Conservation (phyloP, 768 basidiomycete genomes). For the Panaeolus cyanescens region DNA sequence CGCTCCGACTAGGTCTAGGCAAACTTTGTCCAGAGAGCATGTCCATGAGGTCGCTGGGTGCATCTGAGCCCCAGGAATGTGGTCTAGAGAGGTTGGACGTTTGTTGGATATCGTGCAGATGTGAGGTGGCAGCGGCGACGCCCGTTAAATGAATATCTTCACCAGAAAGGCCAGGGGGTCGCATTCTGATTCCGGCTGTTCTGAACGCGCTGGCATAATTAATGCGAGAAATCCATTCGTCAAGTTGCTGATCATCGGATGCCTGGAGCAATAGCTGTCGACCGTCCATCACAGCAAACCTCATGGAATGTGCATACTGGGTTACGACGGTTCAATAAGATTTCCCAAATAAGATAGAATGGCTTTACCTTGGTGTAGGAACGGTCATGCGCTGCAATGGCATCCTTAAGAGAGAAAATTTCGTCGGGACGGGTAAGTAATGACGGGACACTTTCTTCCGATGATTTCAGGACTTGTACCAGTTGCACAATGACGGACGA, state of each 20-base stretch:
- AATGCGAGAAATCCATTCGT: constrained; percentile 88
- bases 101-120: constrained; percentile 68
- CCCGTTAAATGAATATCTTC: constrained; percentile 78
- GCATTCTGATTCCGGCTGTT: constrained; percentile 79
- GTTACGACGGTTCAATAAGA: constrained; percentile 1
- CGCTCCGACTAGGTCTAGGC: constrained; percentile 25
- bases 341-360: not conserved
- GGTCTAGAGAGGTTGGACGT: constrained; percentile 27
- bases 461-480: not conserved
- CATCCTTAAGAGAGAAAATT: constrained; percentile 72
- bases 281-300: constrained; percentile 74
- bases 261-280: constrained; percentile 85
- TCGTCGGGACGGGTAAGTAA: constrained; percentile 78
- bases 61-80: constrained; percentile 45
- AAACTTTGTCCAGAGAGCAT: constrained; percentile 34
- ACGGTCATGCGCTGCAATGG: constrained; percentile 79
- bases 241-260: constrained; percentile 66
- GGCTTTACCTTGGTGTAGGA: constrained; percentile 73
- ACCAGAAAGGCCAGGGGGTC: constrained; percentile 67
- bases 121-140: constrained; percentile 83
- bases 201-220: constrained; percentile 96
- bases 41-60: constrained; percentile 41
- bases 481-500: constrained; percentile 52
- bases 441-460: constrained; percentile 31
- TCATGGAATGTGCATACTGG: constrained; percentile 73